These are phyloP conservation scores for Fonsecaea monophora DNA, from an alignment of 2,329 filamentous ascomycete genomes.

Conservation along the genomic window DNA sequence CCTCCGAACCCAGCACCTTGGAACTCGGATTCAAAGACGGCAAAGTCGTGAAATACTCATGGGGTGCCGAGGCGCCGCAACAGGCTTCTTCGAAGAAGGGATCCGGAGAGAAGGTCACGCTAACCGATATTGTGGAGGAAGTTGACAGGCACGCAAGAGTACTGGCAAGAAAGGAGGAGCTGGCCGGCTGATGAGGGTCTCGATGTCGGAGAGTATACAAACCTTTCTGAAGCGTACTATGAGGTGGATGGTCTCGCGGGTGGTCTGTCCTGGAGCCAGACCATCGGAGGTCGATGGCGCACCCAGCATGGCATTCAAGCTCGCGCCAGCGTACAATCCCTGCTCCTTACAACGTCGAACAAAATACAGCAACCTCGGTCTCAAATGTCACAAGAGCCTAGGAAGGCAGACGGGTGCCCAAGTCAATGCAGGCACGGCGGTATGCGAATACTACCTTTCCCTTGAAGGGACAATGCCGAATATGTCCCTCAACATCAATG, in stretches of 20 bases:
- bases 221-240: background rate
- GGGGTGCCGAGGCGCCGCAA: constrained; percentile 25
- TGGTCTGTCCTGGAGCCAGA: background rate
- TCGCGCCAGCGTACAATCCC: background rate
- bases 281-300: background rate
- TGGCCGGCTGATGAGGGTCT: constrained; percentile 57
- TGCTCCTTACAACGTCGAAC: background rate
- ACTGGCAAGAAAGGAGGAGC: constrained; percentile 81
- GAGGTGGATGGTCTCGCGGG: background rate
- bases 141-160: constrained; percentile 86
- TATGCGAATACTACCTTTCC: background rate
- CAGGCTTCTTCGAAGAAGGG: constrained; percentile 62
- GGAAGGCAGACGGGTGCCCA: background rate
- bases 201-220: background rate
- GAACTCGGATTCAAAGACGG: constrained; percentile 93
- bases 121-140: constrained; percentile 86
- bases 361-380: background rate
- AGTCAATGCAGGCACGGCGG: background rate
- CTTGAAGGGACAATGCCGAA: background rate
- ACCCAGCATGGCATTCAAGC: background rate
- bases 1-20: constrained; percentile 70
- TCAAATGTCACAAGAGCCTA: background rate
- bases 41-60: constrained; percentile 76
- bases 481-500: background rate
- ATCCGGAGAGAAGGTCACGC: constrained; percentile 75